These are phyloP conservation scores for Ophidiomyces ophidiicola DNA, from an alignment of 2,329 filamentous ascomycete species.

Conservation along the genomic window DNA sequence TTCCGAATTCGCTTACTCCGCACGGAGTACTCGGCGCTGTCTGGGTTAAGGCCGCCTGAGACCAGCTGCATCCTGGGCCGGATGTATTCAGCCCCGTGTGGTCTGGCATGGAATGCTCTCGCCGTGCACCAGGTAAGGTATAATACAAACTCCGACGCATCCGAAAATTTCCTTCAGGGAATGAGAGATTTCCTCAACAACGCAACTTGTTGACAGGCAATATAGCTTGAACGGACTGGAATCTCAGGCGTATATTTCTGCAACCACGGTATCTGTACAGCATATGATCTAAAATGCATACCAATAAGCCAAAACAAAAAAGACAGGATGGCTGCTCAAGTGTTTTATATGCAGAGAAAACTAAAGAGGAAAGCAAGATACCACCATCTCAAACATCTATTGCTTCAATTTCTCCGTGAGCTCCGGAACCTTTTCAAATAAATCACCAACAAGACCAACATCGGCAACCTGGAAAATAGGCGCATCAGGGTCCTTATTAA, in stretches of 20 bases:
- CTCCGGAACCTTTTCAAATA: constrained; percentile 93
- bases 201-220: no score
- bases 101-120: no score
- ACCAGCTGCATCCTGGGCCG: no score
- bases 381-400: neutral
- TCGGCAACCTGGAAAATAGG: constrained; percentile 98
- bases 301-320: neutral
- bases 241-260: constrained; percentile 1
- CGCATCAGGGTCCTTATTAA: constrained; percentile 95
- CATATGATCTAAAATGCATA: constrained; percentile 5
- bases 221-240: no score
- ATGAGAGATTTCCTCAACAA: no score
- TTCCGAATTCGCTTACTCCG: no score
- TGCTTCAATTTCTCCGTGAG: constrained; percentile 86
- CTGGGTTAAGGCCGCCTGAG: no score
- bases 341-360: constrained; percentile 2
- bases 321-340: neutral
- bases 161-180: no score
- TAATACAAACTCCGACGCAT: no score
- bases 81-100: no score
- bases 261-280: constrained; percentile 10
- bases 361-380: neutral
- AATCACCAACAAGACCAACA: constrained; percentile 84
- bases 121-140: no score
- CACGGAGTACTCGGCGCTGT: no score